These are phyloP conservation scores for Russula olivacea DNA, from an alignment of 768 basidiomycete species.

Conservation along the genomic window DNA sequence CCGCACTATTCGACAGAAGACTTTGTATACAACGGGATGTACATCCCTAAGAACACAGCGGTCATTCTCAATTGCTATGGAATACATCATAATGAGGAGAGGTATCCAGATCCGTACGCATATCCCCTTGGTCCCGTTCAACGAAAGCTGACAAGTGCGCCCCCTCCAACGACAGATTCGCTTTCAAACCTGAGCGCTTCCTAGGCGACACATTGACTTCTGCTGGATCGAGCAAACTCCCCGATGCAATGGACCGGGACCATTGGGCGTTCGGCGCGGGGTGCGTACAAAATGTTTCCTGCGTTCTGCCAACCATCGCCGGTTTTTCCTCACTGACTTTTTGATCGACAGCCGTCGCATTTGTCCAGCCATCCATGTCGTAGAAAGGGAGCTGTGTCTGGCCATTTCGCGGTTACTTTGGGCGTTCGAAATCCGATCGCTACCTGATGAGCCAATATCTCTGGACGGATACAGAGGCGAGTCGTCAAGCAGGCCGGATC, in stretches of 20 bases:
- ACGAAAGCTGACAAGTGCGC: neutral
- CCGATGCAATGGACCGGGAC: conserved; percentile 35
- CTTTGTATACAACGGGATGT: conserved; percentile 31
- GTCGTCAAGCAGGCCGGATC: conserved; percentile 42
- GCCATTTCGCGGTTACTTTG: conserved; percentile 44
- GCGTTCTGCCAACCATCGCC: too few species aligned
- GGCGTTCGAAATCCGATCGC: conserved; percentile 40
- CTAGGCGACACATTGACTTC: conserved; percentile 35
- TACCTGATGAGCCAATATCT: conserved; percentile 40
- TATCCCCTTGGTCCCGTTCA: neutral
- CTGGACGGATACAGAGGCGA: conserved; percentile 43
- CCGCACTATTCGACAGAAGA: conserved; percentile 32
- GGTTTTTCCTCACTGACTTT: neutral
- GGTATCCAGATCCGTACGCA: conserved; percentile 37
- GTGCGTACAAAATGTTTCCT: conserved; percentile 29
- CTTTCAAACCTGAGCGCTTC: conserved; percentile 42
- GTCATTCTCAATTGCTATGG: conserved; percentile 30
- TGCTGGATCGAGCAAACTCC: conserved; percentile 40
- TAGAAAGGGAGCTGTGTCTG: conserved; percentile 43
- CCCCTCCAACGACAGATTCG: conserved; percentile 21
- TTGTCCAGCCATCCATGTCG: conserved; percentile 42
- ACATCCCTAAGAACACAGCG: conserved; percentile 31
- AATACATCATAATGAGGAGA: conserved; percentile 30
- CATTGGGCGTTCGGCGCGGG: conserved; percentile 49
- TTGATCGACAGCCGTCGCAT: conserved; percentile 30